Percentiles rank a stretch among this genome's conserved stretches.
phyloP scores from a whole-genome alignment of 345 rosid genomes.

The Corchorus capsularis region DNA sequence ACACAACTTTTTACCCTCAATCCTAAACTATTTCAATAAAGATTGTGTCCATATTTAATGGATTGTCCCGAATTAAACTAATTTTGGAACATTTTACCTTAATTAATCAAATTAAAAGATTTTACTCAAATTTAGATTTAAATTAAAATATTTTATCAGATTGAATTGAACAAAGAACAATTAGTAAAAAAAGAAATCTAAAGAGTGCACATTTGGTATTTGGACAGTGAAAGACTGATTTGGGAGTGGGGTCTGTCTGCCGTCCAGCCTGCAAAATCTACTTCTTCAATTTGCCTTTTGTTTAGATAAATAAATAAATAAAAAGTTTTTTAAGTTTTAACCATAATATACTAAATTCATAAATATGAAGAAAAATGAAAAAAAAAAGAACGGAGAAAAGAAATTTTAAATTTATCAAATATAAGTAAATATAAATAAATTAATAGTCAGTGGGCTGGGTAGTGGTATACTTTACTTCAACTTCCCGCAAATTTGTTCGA shows the following conservation, averaged over 20 bases:
- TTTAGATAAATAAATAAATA: neutral
- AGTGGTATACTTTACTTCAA: neutral
- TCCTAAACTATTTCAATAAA: too few relatives aligned
- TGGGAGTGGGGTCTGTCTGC: constrained; percentile 21
- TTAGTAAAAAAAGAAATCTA: neutral
- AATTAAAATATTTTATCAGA: too few relatives aligned
- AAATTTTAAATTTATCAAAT: neutral
- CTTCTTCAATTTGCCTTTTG: neutral
- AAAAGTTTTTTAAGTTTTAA: neutral
- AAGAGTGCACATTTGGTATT: neutral
- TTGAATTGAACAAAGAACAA: neutral
- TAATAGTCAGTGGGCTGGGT: neutral
- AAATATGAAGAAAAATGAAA: neutral
- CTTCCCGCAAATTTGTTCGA: constrained; percentile 10
- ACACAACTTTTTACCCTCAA: too few relatives aligned
- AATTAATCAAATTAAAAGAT: too few relatives aligned
- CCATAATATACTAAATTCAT: neutral
- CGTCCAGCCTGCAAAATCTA: constrained; percentile 19
- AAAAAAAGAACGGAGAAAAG: neutral
- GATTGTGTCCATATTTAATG: too few relatives aligned
- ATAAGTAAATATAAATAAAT: neutral
- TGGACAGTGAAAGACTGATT: neutral
- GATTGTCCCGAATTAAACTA: too few relatives aligned
- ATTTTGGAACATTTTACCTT: too few relatives aligned
- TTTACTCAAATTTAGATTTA: too few relatives aligned